Evolutionary conservation across 352 stramenopile species (phyloP), one percentile per base, ranked within the genome.

Genomic region (Peronospora belbahrii): DNA sequence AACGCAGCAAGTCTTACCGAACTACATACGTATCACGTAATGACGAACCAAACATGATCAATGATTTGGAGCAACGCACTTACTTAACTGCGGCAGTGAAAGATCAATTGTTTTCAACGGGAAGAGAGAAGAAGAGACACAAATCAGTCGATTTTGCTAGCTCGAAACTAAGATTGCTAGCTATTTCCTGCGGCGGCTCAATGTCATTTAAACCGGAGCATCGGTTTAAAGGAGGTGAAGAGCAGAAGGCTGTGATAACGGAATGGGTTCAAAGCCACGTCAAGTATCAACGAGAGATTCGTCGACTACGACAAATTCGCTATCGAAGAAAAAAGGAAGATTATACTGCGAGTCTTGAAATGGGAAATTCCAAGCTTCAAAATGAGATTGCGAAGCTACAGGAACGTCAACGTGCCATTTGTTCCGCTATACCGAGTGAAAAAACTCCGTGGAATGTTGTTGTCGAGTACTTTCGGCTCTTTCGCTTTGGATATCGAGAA

Each of bases 391-490:
- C 36, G 4, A 42, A 34, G 17, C 39, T 61, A 1, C 25, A 56
- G 17, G 14, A 61, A 30, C 45, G 40, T 14, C 52, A 33, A n/a
- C 38, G 38, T 9, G 27, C 52, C 3, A 17, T 61, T 32, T 20
- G 22, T 6, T 7, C 40, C 22, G 38, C 31, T 0, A 18, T 51
- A 0, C 45, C 52, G 4, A 40, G 24, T 1, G n/a, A 56, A 15
- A 51, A 51, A 22, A 56, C 45, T 4, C 25, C 50, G 0, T 61
- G 52, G 52, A 56, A 43, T 4, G 52, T 61, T 6, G 52, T 25
- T 2, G 52, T 61, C 0, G 53, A 62, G 40, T 62, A 62, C 27
- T 62, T 56, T 14, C 53, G 53, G 10, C 28, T 62, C 2, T 62
- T 62, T 32, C 53, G 47, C 10, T 52, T 34, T 18, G 53, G 53